Evolutionary conservation across 352 stramenopile genomes (phyloP).

Genomic region (Globisporangium uncinulatum): DNA sequence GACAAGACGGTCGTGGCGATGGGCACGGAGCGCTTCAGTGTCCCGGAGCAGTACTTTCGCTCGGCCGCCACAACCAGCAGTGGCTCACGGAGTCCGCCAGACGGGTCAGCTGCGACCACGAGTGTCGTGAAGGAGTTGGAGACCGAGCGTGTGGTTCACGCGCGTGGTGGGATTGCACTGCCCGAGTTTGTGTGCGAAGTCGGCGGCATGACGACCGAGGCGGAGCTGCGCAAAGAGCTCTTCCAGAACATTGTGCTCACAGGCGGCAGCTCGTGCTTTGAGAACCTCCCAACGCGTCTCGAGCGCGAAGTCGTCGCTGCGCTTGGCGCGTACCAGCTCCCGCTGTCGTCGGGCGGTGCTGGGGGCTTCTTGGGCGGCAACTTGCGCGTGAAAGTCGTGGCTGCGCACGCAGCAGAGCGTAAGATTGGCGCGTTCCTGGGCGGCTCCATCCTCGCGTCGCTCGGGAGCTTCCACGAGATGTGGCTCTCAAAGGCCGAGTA

Average conservation of each 20-base stretch:
- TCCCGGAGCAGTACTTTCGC: constrained; percentile 87
- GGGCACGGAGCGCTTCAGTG: constrained; percentile 84
- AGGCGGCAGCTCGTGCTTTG: constrained; percentile 76
- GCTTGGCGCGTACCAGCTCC: constrained; percentile 31
- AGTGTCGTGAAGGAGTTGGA: constrained; percentile 7
- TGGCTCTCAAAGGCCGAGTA: constrained; percentile 99
- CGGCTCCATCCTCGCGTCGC: constrained; percentile 95
- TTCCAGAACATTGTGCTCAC: constrained; percentile 82
- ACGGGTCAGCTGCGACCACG: not conserved
- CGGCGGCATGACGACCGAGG: constrained; percentile 54
- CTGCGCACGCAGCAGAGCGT: constrained; percentile 57
- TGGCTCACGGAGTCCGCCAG: not conserved
- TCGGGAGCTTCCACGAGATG: constrained; percentile 98
- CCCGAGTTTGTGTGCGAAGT: constrained; percentile 63
- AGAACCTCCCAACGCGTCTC: constrained; percentile 65
- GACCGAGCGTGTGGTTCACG: not conserved
- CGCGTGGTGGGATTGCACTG: constrained; percentile 35
- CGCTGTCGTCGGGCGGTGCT: constrained; percentile 15
- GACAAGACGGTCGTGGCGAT: constrained; percentile 82
- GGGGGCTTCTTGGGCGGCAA: constrained; percentile 22
- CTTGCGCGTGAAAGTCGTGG: constrained; percentile 39
- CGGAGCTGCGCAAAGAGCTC: constrained; percentile 70
- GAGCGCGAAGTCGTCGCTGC: constrained; percentile 67
- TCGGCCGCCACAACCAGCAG: constrained; percentile 10
- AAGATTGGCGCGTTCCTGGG: constrained; percentile 84